These are phyloP conservation scores for Euphorbia lathyris DNA, from an alignment of 345 rosid species.

Conservation along the genomic window DNA sequence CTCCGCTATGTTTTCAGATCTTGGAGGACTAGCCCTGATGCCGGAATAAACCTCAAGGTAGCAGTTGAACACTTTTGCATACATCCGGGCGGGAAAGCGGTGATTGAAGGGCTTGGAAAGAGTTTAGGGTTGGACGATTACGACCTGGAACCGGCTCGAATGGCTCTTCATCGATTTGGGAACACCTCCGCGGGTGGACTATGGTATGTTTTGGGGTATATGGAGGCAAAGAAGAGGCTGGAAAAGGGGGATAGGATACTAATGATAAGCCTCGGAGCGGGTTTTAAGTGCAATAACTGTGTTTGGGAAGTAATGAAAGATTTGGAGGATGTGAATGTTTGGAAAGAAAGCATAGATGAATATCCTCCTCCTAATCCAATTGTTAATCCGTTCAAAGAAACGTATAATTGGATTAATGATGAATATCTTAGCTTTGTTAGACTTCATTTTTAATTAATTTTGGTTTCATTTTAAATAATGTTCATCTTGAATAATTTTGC, in stretches of 20 bases:
- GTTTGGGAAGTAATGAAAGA: slow-evolving; percentile 25
- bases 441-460: too few species aligned
- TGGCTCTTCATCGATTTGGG: slow-evolving; percentile 31
- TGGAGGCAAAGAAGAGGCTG: slow-evolving; percentile 32
- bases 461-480: too few species aligned
- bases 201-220: slow-evolving; percentile 29
- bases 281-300: slow-evolving; percentile 33
- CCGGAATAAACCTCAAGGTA: slow-evolving; percentile 17
- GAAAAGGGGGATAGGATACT: slow-evolving; percentile 23
- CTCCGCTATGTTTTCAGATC: slow-evolving; percentile 5
- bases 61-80: slow-evolving; percentile 30
- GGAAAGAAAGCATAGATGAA: slow-evolving; percentile 14
- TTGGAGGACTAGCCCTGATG: neutral
- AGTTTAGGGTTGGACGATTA: slow-evolving; percentile 16
- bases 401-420: slow-evolving; percentile 21
- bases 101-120: slow-evolving; percentile 23
- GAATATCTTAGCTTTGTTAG: slow-evolving; percentile 18
- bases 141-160: slow-evolving; percentile 30
- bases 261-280: slow-evolving; percentile 31
- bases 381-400: slow-evolving; percentile 11
- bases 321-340: slow-evolving; percentile 20
- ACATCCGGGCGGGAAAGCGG: slow-evolving; percentile 29
- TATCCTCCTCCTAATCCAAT: slow-evolving; percentile 19
- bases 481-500: too few species aligned
- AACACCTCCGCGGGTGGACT: slow-evolving; percentile 30